Evolutionary conservation across 2,329 filamentous ascomycete species (phyloP).

Genomic region (Aspergillus sp.): DNA sequence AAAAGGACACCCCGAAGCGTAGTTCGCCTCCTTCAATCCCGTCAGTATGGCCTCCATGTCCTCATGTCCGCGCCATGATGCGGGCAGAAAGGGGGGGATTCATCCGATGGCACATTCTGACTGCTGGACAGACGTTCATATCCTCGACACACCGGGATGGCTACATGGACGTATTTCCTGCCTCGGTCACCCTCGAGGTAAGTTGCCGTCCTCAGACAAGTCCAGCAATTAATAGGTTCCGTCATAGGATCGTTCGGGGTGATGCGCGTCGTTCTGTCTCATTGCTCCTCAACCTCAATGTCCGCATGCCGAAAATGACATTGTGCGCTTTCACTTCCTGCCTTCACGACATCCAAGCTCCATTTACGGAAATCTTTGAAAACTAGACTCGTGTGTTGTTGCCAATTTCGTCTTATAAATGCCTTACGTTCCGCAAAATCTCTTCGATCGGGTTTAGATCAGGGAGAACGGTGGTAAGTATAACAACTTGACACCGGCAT

Average conservation of each 20-base stretch:
- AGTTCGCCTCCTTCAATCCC: no score
- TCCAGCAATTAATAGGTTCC: not conserved
- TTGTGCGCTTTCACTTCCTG: not conserved
- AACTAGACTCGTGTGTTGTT: conserved; percentile 1
- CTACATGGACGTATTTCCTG: not conserved
- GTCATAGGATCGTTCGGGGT: conserved; percentile 1
- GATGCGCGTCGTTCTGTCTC: conserved; percentile 1
- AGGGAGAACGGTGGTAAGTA: conserved; percentile 26
- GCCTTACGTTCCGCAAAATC: conserved; percentile 29
- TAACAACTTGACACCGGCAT: conserved; percentile 20
- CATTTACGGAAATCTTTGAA: conserved; percentile 1
- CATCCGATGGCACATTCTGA: conserved; percentile 1
- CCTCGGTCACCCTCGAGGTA: not conserved
- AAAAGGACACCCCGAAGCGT: no score
- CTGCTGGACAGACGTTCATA: not conserved
- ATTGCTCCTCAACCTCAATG: conserved; percentile 1
- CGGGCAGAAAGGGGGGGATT: conserved; percentile 1
- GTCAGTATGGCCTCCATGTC: no score
- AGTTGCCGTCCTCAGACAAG: not conserved
- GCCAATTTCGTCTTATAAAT: conserved; percentile 23
- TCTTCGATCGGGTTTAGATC: conserved; percentile 30
- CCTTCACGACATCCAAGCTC: conserved; percentile 1
- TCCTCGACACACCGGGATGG: not conserved
- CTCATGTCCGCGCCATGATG: no score
- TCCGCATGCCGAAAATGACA: conserved; percentile 1